Conservation (phyloP, 768 basidiomycete species). For the Rhizopogon vesiculosus region DNA sequence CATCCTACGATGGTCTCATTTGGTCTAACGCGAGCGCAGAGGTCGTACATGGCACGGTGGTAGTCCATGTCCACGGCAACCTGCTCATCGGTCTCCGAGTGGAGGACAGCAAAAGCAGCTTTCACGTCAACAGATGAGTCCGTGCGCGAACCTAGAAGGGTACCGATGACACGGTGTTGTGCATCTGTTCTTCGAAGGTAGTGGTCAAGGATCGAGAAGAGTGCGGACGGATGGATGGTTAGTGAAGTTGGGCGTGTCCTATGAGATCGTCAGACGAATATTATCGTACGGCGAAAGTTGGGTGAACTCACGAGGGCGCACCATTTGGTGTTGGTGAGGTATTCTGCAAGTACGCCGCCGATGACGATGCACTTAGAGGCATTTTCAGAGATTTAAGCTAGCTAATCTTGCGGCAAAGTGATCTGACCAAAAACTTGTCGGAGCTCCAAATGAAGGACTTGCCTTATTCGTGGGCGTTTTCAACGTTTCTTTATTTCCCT, state of each 20-base stretch:
- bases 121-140: constrained; percentile 69
- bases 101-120: constrained; percentile 87
- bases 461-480: background rate
- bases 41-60: constrained; percentile 88
- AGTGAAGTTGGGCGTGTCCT: constrained; percentile 72
- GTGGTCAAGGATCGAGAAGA: constrained; percentile 95
- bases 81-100: constrained; percentile 88
- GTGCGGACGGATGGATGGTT: constrained; percentile 86
- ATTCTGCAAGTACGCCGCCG: constrained; percentile 39
- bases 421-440: constrained; percentile 15
- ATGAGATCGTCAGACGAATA: background rate
- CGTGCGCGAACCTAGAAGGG: constrained; percentile 81
- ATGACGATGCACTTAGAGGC: constrained; percentile 42
- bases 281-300: background rate
- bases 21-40: constrained; percentile 62
- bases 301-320: constrained; percentile 30
- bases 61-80: constrained; percentile 97
- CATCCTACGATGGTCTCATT: constrained; percentile 94
- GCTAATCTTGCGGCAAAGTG: constrained; percentile 2
- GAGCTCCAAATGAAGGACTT: constrained; percentile 23
- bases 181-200: constrained; percentile 81
- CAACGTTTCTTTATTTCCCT: background rate
- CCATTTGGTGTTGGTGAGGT: constrained; percentile 23
- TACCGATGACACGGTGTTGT: constrained; percentile 91
- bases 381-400: constrained; percentile 27